These are phyloP conservation scores for Kazachstania martiniae DNA, from an alignment of 805 yeast genomes.

Conservation along the genomic window DNA sequence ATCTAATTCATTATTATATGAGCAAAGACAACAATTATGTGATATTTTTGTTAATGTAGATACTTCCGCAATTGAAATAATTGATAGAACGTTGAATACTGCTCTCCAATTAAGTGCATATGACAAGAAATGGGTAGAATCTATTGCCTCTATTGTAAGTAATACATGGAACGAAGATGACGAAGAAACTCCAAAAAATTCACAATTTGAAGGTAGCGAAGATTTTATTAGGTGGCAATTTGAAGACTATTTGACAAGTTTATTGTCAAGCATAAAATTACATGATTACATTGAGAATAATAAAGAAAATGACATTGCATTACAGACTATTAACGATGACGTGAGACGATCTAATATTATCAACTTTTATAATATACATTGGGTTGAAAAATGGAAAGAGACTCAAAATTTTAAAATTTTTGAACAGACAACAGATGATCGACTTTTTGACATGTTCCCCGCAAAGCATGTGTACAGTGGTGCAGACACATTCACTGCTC, in stretches of 20 bases:
- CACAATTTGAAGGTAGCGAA: conserved; percentile 62
- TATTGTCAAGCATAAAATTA: conserved; percentile 64
- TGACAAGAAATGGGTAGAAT: conserved; percentile 70
- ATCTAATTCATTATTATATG: conserved; percentile 70
- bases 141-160: conserved; percentile 40
- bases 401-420: conserved; percentile 49
- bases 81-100: conserved; percentile 32
- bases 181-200: conserved; percentile 31
- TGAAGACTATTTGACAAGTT: conserved; percentile 78
- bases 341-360: conserved; percentile 27
- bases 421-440: conserved; percentile 50
- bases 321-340: conserved; percentile 23
- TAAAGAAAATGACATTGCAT: conserved; percentile 29
- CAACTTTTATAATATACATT: conserved; percentile 34
- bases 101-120: conserved; percentile 39
- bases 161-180: conserved; percentile 34
- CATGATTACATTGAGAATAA: conserved; percentile 39
- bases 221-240: conserved; percentile 81
- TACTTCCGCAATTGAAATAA: conserved; percentile 34
- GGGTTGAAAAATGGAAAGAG: conserved; percentile 41
- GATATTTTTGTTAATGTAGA: conserved; percentile 71
- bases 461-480: conserved; percentile 32
- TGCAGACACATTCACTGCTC: conserved; percentile 17
- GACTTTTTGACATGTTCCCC: conserved; percentile 51
- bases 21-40: conserved; percentile 48